Base-by-base conservation (phyloP, 2,329 filamentous ascomycete genomes). In the Madurella fahalii region DNA sequence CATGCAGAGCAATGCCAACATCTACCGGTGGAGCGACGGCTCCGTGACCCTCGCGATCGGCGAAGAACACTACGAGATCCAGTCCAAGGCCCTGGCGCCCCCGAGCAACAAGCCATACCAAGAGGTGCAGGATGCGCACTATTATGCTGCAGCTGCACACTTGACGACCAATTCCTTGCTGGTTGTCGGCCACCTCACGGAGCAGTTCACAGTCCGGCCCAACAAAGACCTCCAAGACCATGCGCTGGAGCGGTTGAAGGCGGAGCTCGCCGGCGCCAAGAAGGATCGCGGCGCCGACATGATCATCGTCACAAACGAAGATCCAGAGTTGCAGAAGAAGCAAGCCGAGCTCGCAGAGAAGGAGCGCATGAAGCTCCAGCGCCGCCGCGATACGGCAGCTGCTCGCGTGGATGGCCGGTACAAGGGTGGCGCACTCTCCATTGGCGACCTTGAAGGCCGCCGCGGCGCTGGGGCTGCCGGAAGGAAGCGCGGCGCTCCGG, bases 21-120 rank as follows among this genome's bases (percentile, higher is more conserved):
- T 93, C 31, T 82, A 89, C 65, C 81, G 82, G 62, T 93, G 89
- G 89, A 90, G 85, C 58, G 89, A 93, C 65, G 89, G 89, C 30
- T 90, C 86, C 4, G 74, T 89, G 15, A 91, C 87, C 11, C 74
- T 93, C 20, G 82, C 86, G n/a, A 77, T 92, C 20, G 89, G 87
- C 13, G 84, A 83, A 56, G 83, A 85, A 59, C 88, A 92, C 64
- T 92, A 86, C 74, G 86, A 90, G 65, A 79, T 92, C 44, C 79
- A 84, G 58, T 84, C 81, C 63, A 90, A 89, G 70, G 72, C 77
- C 20, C 80, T 91, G 46, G 87, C 86, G 2, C 86, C 87, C 2
- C 74, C 78, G 1, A 73, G 72, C 12, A 72, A 76, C 63, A 81
- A 84, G 63, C 75, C 80, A 2, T 87, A 88, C 73, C 76, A 84